phyloP scores from a whole-genome alignment of 176 grass and related monocot genomes.

The Zea luxurians region DNA sequence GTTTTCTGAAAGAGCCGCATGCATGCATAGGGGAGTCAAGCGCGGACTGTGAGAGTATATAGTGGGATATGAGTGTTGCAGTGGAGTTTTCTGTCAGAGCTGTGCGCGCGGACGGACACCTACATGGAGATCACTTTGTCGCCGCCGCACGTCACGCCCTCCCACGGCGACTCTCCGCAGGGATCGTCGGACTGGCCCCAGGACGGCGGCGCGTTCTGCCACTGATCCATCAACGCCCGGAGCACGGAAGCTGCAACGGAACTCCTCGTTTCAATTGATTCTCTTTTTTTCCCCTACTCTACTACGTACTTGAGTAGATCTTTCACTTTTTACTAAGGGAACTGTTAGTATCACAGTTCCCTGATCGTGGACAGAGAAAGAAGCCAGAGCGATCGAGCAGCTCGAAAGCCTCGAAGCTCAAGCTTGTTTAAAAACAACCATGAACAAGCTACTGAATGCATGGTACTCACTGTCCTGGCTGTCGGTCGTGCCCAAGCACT shows the following conservation, averaged over 20 bases:
- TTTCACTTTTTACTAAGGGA: not conserved
- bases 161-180: conserved; percentile 72
- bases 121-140: conserved; percentile 73
- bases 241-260: conserved; percentile 59
- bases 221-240: conserved; percentile 64
- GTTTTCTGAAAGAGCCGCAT: conserved; percentile 57
- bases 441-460: no score
- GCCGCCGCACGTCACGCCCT: conserved; percentile 60
- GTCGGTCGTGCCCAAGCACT: conserved; percentile 46
- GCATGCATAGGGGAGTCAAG: not conserved
- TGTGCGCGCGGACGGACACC: not conserved
- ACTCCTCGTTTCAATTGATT: conserved; percentile 4
- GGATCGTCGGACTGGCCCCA: conserved; percentile 82
- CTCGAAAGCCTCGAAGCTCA: not conserved
- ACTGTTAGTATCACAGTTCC: not conserved
- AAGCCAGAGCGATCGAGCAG: not conserved
- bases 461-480: conserved; percentile 66
- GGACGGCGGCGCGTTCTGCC: conserved; percentile 69
- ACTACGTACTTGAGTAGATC: not conserved
- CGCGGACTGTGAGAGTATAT: not conserved
- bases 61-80: not conserved
- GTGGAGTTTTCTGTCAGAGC: not conserved
- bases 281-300: not conserved
- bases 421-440: conserved; percentile 1
- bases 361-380: not conserved